Evolutionary conservation across 1,284 basidiomycete species (phyloP), one percentile per base, ranked within the genome.

Genomic region (Malassezia psittaci): DNA sequence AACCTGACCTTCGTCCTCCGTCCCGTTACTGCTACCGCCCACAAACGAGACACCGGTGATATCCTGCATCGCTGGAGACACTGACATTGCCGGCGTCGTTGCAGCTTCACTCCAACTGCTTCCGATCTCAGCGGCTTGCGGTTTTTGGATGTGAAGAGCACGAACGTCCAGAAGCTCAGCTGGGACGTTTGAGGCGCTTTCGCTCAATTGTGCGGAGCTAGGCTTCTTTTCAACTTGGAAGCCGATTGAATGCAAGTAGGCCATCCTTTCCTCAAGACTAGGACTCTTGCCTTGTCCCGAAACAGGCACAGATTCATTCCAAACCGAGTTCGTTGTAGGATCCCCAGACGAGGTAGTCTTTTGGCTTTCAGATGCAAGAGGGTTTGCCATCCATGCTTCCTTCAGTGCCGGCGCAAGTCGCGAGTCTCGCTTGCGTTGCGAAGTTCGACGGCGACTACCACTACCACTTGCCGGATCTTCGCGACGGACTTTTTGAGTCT

Each of bases 51-150:
- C 47, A 15, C 34, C 36, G 5, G 36, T 38, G 10, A 21, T 5
- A 38, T 39, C 15, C 4, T 29, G 12, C 35, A 13, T 3, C 36
- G 16, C 46, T 12, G 45, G 32, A 16, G 32, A 16, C 9, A 21
- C 9, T 19, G 45, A 8, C 10, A 16, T 8, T 36, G 45, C 34
- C 15, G 47, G 47, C 35, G 47, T 24, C 19, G n/a, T 10, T 12
- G 19, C 18, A 8, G 47, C 47, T 15, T 48, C 47, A 29, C 35
- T 48, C 47, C 47, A 48, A 38, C 47, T 48, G 47, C 47, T 48
- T 7, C 47, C 47, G 35, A 48, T 16, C 19, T 48, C 47, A 29
- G 47, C 47, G 12, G 47, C 33, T 38, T 48, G 47, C 47, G 47
- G 35, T 38, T 48, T 48, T 32, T 48, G 47, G 35, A 48, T 39